phyloP scores from a whole-genome alignment of 2,329 filamentous ascomycete genomes.

The Hypomyces perniciosus region DNA sequence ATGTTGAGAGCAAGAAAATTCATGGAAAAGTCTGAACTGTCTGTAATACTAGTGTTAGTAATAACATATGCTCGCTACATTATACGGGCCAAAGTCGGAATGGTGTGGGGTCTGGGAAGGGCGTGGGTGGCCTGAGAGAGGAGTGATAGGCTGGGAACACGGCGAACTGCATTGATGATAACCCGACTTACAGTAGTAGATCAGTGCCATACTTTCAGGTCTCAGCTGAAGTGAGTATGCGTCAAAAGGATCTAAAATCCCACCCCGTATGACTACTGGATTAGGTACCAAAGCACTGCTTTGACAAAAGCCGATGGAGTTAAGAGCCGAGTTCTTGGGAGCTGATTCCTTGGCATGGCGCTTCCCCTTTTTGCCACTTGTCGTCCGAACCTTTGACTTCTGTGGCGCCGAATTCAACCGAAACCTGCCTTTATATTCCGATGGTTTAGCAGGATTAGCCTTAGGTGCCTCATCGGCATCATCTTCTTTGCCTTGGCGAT shows the following conservation, averaged over 20 bases:
- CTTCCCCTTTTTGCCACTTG: not conserved
- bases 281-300: not conserved
- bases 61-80: not conserved
- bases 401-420: not conserved
- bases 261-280: not conserved
- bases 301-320: not conserved
- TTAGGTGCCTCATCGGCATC: not conserved
- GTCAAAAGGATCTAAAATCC: constrained; percentile 2
- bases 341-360: not conserved
- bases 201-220: constrained; percentile 1
- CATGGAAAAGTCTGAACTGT: constrained; percentile 1
- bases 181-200: constrained; percentile 2
- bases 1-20: constrained; percentile 3
- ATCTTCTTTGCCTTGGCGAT: not conserved
- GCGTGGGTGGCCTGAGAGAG: not conserved
- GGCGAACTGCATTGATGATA: too few species aligned
- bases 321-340: not conserved
- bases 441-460: not conserved
- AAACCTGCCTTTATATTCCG: constrained; percentile 6
- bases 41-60: not conserved
- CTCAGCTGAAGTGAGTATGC: not conserved
- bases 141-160: too few species aligned
- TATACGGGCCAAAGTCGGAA: too few species aligned
- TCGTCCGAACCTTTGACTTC: not conserved
- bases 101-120: not conserved